phyloP scores from a whole-genome alignment of 129 eudicot species.

The Artemisia annua region DNA sequence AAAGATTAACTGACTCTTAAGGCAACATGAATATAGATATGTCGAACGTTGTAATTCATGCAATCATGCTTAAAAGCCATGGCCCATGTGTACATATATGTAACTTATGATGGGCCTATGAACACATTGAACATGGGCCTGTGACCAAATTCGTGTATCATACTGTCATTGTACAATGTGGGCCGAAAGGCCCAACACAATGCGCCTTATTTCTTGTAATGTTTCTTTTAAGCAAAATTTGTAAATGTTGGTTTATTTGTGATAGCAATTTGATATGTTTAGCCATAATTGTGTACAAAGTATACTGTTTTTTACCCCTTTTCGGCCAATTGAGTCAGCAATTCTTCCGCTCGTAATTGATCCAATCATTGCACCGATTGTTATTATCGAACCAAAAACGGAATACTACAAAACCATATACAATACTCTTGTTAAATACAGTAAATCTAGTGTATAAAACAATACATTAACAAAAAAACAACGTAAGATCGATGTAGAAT shows the following conservation, averaged over 20 bases:
- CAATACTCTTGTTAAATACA: not conserved
- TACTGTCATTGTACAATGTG: not conserved
- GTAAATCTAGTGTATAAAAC: not conserved
- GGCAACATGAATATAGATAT: not conserved
- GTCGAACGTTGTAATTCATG: constrained; percentile 1
- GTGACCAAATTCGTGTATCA: not conserved
- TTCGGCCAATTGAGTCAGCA: constrained; percentile 69
- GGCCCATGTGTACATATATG: constrained; percentile 15
- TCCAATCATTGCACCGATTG: constrained; percentile 89
- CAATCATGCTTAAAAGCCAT: constrained; percentile 14
- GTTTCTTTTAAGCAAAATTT: not conserved
- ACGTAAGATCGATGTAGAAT: not conserved
- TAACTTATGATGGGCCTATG: no score
- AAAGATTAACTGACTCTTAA: not conserved
- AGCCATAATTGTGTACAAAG: not conserved
- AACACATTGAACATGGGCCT: no score
- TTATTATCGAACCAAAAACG: constrained; percentile 72
- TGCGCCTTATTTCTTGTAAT: no score
- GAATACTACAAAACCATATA: constrained; percentile 48
- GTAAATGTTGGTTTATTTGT: not conserved
- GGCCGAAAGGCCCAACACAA: no score
- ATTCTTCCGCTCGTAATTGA: constrained; percentile 74
- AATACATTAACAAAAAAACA: not conserved
- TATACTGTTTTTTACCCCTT: constrained; percentile 56
- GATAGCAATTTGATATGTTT: not conserved